These are phyloP conservation scores for Periconia sp. DNA, from an alignment of 2,329 filamentous ascomycete genomes.

Conservation along the genomic window DNA sequence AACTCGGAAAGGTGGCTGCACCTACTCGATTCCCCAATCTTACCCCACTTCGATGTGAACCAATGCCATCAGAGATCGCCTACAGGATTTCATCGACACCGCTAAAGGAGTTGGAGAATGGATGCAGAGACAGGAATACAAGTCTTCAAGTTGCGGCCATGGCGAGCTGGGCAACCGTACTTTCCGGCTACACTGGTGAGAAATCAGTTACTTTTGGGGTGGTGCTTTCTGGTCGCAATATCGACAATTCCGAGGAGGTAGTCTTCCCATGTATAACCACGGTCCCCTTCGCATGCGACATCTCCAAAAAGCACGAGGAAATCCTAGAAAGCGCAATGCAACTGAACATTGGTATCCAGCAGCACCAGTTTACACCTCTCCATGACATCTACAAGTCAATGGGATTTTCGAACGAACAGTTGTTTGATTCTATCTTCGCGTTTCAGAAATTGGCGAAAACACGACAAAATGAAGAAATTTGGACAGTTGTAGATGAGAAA, in stretches of 20 bases:
- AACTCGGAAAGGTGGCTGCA: slow-evolving; percentile 54
- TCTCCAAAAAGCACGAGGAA: slow-evolving; percentile 56
- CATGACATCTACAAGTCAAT: slow-evolving; percentile 72
- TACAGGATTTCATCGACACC: slow-evolving; percentile 44
- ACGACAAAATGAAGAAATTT: slow-evolving; percentile 44
- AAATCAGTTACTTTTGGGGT: slow-evolving; percentile 73
- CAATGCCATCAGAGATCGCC: slow-evolving; percentile 38
- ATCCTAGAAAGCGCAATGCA: slow-evolving; percentile 66
- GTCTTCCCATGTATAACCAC: slow-evolving; percentile 83
- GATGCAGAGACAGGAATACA: slow-evolving; percentile 61
- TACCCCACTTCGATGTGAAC: slow-evolving; percentile 58
- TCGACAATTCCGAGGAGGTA: slow-evolving; percentile 59
- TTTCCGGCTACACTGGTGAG: slow-evolving; percentile 78
- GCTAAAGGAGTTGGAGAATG: slow-evolving; percentile 54
- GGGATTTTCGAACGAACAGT: slow-evolving; percentile 61
- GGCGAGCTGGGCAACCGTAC: slow-evolving; percentile 73
- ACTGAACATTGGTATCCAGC: slow-evolving; percentile 65
- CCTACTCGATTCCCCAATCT: slow-evolving; percentile 76
- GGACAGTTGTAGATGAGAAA: slow-evolving; percentile 65
- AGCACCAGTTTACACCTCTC: slow-evolving; percentile 72
- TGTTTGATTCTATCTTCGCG: slow-evolving; percentile 85
- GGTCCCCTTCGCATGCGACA: slow-evolving; percentile 68
- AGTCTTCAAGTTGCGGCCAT: slow-evolving; percentile 77
- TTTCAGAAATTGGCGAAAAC: slow-evolving; percentile 65
- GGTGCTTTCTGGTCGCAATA: slow-evolving; percentile 73